Base-by-base conservation (phyloP, 768 basidiomycete genomes). In the Tricholoma flavovirens region DNA sequence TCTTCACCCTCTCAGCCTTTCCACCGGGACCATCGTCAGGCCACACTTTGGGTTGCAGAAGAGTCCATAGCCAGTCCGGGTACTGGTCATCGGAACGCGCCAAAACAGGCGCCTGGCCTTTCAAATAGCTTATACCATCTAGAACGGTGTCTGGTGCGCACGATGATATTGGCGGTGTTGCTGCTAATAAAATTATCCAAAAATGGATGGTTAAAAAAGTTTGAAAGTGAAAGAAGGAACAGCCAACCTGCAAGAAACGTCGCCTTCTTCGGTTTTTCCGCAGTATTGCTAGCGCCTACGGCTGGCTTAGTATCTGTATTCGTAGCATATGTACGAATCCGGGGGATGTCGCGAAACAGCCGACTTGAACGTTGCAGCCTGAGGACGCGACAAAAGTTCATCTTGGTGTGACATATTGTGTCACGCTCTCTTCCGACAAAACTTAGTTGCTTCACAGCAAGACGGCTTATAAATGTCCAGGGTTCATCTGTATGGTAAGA, bases 61-160 rank as follows among this genome's bases (percentile, higher is more conserved):
- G 65, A 12, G 78, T 84, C 94, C 94, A 97, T 38, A 97, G 69
- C 94, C 94, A 97, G 6, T 81, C 68, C 3, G 94, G 94, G 68
- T 97, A 96, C 61, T 86, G 83, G 43, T 89, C 86, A 69, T 97
- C 94, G 0, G 88, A 75, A 10, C 79, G 71, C 1, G 94, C 90
- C 21, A 90, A 68, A 0, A 95, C 83, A 5, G 90, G 84, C 0
- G 81, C 73, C 65, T 94, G 88, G 52, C 82, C 86, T 69, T 96
- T 96, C 53, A 93, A 76, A 64, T 90, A 93, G 63, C 88, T 86
- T 5, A 90, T 66, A 2, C 93, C 93, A n/a, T 75, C 75, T n/a
- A 97, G 68, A 4, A 89, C 73, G 7, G 91, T 93, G 56, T 88
- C 86, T 12, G 83, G 73, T 6, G 77, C 64, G 68, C 91, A 93